Conservation (phyloP, 345 rosid genomes). For the Acer yangbiense region DNA sequence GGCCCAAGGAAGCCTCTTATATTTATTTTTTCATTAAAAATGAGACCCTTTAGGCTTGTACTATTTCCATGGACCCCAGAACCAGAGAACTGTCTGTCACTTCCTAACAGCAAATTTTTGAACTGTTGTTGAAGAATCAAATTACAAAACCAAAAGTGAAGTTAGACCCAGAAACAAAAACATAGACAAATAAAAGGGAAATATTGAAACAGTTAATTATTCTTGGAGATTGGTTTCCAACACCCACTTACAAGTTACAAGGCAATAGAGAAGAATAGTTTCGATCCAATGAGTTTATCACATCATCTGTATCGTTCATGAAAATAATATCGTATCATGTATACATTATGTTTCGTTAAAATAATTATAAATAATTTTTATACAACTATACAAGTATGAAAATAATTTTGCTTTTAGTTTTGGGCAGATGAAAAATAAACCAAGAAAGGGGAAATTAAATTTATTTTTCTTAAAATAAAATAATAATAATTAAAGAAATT, state of each 20-base stretch:
- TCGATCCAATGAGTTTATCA: no score
- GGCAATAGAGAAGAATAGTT: no score
- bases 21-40: not conserved
- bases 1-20: not conserved
- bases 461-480: not conserved
- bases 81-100: not conserved
- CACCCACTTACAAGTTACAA: no score
- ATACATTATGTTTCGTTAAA: no score
- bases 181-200: not conserved
- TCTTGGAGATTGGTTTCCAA: no score
- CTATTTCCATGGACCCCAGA: conserved; percentile 5
- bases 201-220: no score
- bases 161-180: not conserved
- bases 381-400: no score
- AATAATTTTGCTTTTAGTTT: no score
- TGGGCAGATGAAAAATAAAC: no score
- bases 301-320: not conserved
- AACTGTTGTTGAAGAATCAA: not conserved
- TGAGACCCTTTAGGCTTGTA: not conserved
- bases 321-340: no score
- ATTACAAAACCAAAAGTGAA: not conserved
- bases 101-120: not conserved
- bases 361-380: no score
- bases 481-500: not conserved
- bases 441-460: not conserved